Conservation (phyloP, 1,284 basidiomycete species). For the Ganoderma leucocontextum region DNA sequence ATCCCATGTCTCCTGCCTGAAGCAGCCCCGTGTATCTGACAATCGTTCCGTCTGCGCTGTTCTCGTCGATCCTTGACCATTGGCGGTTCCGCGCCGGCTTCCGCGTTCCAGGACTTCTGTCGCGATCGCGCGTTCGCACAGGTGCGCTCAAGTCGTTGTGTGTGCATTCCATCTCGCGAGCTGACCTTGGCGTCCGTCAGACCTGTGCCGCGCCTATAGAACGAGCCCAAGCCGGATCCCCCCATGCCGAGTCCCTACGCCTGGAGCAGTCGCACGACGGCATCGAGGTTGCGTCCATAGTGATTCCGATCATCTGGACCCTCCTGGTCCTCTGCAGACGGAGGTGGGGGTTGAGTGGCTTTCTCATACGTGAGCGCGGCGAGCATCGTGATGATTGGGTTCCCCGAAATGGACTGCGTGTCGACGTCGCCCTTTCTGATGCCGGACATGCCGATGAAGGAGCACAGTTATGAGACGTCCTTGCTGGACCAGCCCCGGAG, state of each 20-base stretch:
- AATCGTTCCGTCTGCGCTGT: too few relatives aligned
- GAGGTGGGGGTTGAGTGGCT: slow-evolving; percentile 35
- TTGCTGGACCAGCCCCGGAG: background rate
- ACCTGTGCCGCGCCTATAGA: slow-evolving; percentile 52
- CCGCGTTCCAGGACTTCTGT: slow-evolving; percentile 44
- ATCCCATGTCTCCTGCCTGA: too few relatives aligned
- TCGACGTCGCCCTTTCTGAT: slow-evolving; percentile 7
- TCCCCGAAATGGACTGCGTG: slow-evolving; percentile 34
- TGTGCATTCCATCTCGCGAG: background rate
- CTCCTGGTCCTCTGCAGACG: slow-evolving; percentile 31
- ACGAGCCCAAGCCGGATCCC: slow-evolving; percentile 45
- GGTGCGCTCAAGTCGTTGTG: slow-evolving; percentile 11
- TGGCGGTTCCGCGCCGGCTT: slow-evolving; percentile 42
- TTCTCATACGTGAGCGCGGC: slow-evolving; percentile 38
- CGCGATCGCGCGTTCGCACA: slow-evolving; percentile 42
- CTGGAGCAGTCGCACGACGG: slow-evolving; percentile 42
- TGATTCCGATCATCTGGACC: slow-evolving; percentile 45
- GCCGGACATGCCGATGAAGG: slow-evolving; percentile 13
- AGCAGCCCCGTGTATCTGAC: too few relatives aligned
- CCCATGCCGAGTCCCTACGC: slow-evolving; percentile 43
- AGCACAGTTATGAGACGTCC: background rate
- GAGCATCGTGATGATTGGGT: slow-evolving; percentile 35
- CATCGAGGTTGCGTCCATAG: slow-evolving; percentile 46
- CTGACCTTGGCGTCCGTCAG: slow-evolving; percentile 26
- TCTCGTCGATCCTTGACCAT: slow-evolving; percentile 39